Conservation (phyloP, 768 basidiomycete species). For the Kwoniella dendrophila region DNA sequence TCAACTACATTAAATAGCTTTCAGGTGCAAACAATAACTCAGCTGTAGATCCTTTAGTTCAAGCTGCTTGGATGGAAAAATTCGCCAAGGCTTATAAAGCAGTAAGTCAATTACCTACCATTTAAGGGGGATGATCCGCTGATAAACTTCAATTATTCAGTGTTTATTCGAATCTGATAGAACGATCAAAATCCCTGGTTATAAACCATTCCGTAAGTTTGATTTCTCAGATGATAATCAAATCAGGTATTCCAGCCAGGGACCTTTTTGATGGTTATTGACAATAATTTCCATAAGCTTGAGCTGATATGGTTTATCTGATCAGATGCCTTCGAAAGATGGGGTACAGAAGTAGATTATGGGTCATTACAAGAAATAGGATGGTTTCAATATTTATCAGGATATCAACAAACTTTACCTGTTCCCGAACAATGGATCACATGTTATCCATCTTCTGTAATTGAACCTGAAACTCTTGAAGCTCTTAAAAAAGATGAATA, state of each 20-base stretch:
- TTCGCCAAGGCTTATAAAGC: constrained; percentile 4
- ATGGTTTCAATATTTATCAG: constrained; percentile 17
- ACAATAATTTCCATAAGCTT: not conserved
- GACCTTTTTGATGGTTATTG: not conserved
- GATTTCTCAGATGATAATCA: not conserved
- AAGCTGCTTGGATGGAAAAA: not conserved
- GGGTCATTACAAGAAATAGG: constrained; percentile 1
- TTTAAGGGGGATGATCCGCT: not conserved
- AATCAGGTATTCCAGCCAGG: not conserved
- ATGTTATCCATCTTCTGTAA: constrained; percentile 26
- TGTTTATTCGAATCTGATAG: constrained; percentile 13
- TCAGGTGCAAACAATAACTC: not conserved
- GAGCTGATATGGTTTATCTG: not conserved
- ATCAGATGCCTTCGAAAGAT: constrained; percentile 26
- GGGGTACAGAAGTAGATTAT: constrained; percentile 23
- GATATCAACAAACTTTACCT: constrained; percentile 4
- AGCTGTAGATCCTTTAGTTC: not conserved
- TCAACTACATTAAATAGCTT: not conserved
- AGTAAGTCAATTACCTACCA: not conserved
- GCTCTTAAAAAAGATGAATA: constrained; percentile 10
- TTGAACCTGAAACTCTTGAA: constrained; percentile 19
- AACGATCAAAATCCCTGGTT: constrained; percentile 21
- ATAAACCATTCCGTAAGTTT: constrained; percentile 25
- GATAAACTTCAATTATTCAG: constrained; percentile 5
- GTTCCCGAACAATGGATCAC: constrained; percentile 11